Base-by-base conservation (phyloP, 306 rosid species). In the Cicer cuneatum region DNA sequence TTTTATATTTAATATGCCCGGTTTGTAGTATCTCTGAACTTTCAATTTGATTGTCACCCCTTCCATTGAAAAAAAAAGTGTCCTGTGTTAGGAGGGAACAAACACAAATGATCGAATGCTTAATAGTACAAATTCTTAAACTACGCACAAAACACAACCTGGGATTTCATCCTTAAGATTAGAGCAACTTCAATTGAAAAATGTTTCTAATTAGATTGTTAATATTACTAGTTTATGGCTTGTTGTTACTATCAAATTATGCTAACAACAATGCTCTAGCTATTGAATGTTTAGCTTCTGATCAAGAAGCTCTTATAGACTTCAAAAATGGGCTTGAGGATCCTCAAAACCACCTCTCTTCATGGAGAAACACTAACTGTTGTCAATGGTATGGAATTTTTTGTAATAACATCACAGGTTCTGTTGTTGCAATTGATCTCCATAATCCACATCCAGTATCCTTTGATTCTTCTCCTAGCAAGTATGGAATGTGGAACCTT, bases 291-390 rank as follows among this genome's bases (percentile, higher is more conserved):
- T 12, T 45, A 33, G 66, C 82, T 9, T 54, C 69, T 1, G 76
- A 82, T 10, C 7, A 60, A 69, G 85, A 77, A 29, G 83, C 85
- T 43, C 80, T 84, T 6, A 24, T 73, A 13, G 73, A 80, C 70
- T 87, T 84, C 78, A 84, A 74, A 72, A 13, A 29, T 11, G 90
- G 88, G 38, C 81, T 86, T 15, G 21, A 59, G 13, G 90, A 80
- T 82, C 85, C 82, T 2, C 19, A 48, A 0, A 82, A 56, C 56
- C 14, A 59, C 29, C 78, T 87, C 8, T 81, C 62, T 5, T 85
- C 89, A 0, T 83, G 87, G 87, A 69, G 39, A 64, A 18, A 82
- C n/a, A 61, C 16, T 10, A 37, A 76, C 62, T 77, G 85, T 64
- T 85, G 82, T 59, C 68, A 76, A 21, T 83, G 87, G 86, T 11